Evolutionary conservation across 1,139 yeast species (phyloP).

Genomic region (Taphrina betulina): DNA sequence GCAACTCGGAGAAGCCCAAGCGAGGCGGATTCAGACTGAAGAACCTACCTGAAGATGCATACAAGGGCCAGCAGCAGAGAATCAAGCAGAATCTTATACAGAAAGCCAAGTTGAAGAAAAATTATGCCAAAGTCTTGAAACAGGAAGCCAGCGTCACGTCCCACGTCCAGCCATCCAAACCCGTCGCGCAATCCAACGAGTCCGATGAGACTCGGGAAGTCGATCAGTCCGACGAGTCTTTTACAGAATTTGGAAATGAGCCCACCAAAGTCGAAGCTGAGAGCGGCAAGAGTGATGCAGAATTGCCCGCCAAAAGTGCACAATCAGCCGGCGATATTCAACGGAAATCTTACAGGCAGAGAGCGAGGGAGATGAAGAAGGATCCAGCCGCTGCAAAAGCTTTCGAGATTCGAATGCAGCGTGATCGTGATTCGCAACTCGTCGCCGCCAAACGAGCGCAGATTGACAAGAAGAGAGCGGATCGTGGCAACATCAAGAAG

Average conservation of each 20-base stretch:
- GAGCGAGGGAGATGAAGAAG: slow-evolving; percentile 1
- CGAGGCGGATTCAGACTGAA: slow-evolving; percentile 25
- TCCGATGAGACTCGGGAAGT: neutral
- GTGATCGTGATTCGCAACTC: neutral
- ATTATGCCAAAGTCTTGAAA: slow-evolving; percentile 24
- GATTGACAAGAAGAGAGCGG: slow-evolving; percentile 1
- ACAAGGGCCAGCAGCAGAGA: slow-evolving; percentile 16
- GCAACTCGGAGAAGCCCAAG: too few species aligned
- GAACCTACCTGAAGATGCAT: slow-evolving; percentile 29
- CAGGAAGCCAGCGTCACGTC: slow-evolving; percentile 3
- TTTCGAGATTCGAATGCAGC: neutral
- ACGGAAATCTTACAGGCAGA: slow-evolving; percentile 8
- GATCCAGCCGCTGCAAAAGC: slow-evolving; percentile 5
- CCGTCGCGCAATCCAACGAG: neutral
- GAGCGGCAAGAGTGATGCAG: neutral
- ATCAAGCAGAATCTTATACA: slow-evolving; percentile 24
- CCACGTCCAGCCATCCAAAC: neutral
- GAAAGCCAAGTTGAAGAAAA: slow-evolving; percentile 28
- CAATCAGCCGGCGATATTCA: too few species aligned
- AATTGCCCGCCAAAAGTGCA: too few species aligned
- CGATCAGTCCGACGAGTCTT: neutral
- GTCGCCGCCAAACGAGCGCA: neutral
- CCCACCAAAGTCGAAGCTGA: too few species aligned
- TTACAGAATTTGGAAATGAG: neutral
- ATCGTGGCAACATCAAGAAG: slow-evolving; percentile 6